Evolutionary conservation across 1,284 basidiomycete genomes (phyloP), one percentile per base, ranked within the genome.

Genomic region (Agroathelia rolfsii): DNA sequence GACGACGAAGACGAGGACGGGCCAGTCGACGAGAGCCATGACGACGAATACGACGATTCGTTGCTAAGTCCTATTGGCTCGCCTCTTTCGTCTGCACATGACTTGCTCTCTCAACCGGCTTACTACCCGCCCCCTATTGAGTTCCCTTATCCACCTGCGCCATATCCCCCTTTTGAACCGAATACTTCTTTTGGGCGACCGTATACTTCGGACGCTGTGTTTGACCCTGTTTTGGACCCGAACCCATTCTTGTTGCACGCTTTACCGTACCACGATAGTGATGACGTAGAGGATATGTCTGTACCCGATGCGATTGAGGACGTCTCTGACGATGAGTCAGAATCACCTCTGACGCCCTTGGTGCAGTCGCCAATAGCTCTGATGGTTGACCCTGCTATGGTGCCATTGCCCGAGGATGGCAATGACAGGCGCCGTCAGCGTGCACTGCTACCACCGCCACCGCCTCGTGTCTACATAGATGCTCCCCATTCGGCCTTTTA

Each of bases 231-330:
- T 39, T 58, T 61, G n/a, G n/a, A n/a, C n/a, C n/a, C 48, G 52
- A 61, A 47, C 47, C 57, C 37, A 41, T 44, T 32, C 56, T 61
- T 16, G 45, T 57, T 14, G 53, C 62, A 71, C 47, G 63, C 75
- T 28, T 60, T 79, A 30, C 71, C 76, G 33, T 78, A 75, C 44
- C 66, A 62, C 44, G 62, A 73, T 48, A 50, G 62, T 39, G 70
- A 76, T 49, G 73, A 79, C 53, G 49, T 70, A 45, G 76, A 79
- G 48, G 73, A 78, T 44, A 61, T 72, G 23, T 61, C 74, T 19
- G 70, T 83, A 25, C 80, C 78, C 32, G 82, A 84, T 48, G 76
- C 78, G 31, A 80, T 84, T 61, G 81, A 84, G 51, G 81, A 85
- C 55, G 72, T 67, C 29, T 85, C 81, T 28, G 81, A 84, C 56